These are phyloP conservation scores for Atkinsonella hypoxylon DNA, from an alignment of 2,329 filamentous ascomycete genomes.

Conservation along the genomic window DNA sequence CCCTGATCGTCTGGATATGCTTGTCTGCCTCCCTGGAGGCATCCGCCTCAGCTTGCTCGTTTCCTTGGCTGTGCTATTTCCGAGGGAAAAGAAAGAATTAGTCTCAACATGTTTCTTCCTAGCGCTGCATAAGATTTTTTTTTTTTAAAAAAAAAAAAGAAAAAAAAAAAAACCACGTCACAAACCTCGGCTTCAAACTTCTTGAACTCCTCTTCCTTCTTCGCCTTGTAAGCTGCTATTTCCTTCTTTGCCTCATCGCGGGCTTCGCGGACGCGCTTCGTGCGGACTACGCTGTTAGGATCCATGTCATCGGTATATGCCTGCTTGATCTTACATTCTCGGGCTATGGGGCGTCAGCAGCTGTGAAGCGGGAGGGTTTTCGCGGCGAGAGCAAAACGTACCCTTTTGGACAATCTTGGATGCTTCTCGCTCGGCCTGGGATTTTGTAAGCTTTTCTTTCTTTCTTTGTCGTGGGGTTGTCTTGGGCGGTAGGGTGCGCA, in stretches of 20 bases:
- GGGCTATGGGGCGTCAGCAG: slow-evolving; percentile 37
- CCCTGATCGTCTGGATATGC: slow-evolving; percentile 73
- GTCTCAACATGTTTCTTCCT: too few relatives aligned
- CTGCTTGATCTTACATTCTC: slow-evolving; percentile 60
- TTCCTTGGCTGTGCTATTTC: slow-evolving; percentile 76
- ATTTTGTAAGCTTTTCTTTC: slow-evolving; percentile 2
- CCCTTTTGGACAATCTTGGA: slow-evolving; percentile 99
- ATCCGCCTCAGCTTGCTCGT: slow-evolving; percentile 63
- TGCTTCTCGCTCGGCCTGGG: slow-evolving; percentile 87
- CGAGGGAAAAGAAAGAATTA: neutral
- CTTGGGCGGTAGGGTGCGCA: slow-evolving; percentile 37
- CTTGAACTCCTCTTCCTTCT: slow-evolving; percentile 92
- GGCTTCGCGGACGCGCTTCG: slow-evolving; percentile 93
- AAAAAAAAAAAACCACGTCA: neutral
- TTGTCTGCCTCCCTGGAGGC: slow-evolving; percentile 70
- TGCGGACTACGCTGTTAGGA: slow-evolving; percentile 45
- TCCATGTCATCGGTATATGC: neutral
- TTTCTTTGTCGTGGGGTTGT: too few relatives aligned
- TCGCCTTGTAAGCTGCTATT: slow-evolving; percentile 79
- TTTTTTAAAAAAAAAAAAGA: neutral
- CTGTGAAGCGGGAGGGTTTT: neutral
- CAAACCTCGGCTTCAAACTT: slow-evolving; percentile 68
- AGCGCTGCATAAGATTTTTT: too few relatives aligned
- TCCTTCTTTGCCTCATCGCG: slow-evolving; percentile 95
- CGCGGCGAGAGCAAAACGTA: slow-evolving; percentile 27